These are phyloP conservation scores for Ophiostoma himal-ulmi DNA, from an alignment of 2,329 filamentous ascomycete genomes.

Conservation along the genomic window DNA sequence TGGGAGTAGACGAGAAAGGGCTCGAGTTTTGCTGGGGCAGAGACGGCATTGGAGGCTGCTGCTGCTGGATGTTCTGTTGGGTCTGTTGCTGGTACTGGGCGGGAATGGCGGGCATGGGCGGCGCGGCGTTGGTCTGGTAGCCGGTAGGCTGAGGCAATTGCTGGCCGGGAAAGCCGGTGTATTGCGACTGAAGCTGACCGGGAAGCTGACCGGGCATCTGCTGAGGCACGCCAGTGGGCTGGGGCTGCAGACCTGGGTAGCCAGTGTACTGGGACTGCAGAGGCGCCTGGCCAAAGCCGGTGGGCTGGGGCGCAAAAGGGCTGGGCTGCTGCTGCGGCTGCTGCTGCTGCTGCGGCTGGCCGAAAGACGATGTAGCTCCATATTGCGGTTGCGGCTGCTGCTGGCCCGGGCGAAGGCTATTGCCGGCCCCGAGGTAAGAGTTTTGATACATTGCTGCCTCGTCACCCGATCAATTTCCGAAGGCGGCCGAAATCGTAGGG, in stretches of 20 bases:
- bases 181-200: constrained; percentile 56
- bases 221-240: constrained; percentile 43
- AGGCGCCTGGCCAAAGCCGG: constrained; percentile 52
- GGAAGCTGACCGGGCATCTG: constrained; percentile 35
- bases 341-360: constrained; percentile 40
- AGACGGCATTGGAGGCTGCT: constrained; percentile 14
- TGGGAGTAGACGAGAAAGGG: constrained; percentile 42
- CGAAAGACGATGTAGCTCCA: constrained; percentile 45
- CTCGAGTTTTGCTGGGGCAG: constrained; percentile 40
- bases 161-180: constrained; percentile 55
- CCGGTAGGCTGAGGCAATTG: constrained; percentile 48
- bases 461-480: constrained; percentile 1
- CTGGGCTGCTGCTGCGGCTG: constrained; percentile 47
- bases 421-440: constrained; percentile 70
- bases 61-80: constrained; percentile 33
- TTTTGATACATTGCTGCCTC: constrained; percentile 71
- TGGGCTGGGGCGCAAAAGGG: constrained; percentile 54
- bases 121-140: constrained; percentile 52
- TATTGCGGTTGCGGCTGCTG: constrained; percentile 45
- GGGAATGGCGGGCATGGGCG: constrained; percentile 55
- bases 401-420: constrained; percentile 58
- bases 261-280: constrained; percentile 56
- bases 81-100: constrained; percentile 51
- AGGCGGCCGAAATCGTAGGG: neutral
- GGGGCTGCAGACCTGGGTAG: constrained; percentile 48